These are phyloP conservation scores for Pugionium cornutum DNA, from an alignment of 345 rosid species.

Conservation along the genomic window DNA sequence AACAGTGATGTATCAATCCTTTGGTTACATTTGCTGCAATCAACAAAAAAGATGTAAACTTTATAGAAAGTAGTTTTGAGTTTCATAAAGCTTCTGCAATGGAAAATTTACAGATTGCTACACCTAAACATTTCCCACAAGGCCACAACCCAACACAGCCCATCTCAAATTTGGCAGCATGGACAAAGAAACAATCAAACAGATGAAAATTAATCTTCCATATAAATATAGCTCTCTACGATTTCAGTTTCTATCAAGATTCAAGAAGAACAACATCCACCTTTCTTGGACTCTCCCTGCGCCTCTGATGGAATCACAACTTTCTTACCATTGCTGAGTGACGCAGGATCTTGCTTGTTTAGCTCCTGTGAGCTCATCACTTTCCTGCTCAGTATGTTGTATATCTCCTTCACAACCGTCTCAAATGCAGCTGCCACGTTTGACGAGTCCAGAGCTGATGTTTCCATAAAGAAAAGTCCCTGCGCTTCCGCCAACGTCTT, in stretches of 20 bases:
- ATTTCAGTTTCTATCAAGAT: conserved; percentile 32
- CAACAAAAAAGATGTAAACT: conserved; percentile 11
- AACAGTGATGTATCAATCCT: background rate
- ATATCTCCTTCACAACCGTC: conserved; percentile 91
- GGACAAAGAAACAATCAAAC: conserved; percentile 33
- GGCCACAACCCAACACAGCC: conserved; percentile 20
- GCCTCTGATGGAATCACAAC: conserved; percentile 57
- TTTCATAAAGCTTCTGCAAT: conserved; percentile 33
- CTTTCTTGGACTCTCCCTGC: conserved; percentile 44
- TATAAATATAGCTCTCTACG: conserved; percentile 29
- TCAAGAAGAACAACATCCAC: conserved; percentile 61
- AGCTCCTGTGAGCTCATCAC: conserved; percentile 79
- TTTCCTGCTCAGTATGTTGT: conserved; percentile 83
- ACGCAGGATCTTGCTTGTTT: conserved; percentile 60
- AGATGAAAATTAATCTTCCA: conserved; percentile 17
- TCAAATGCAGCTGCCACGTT: conserved; percentile 88
- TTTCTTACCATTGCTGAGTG: conserved; percentile 65
- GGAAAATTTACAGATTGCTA: conserved; percentile 40
- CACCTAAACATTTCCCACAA: conserved; percentile 38
- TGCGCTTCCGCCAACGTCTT: conserved; percentile 84
- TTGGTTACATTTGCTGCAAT: background rate
- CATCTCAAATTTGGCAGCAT: conserved; percentile 20
- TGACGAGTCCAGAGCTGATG: conserved; percentile 94
- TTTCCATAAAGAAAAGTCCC: conserved; percentile 90
- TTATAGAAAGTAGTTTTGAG: conserved; percentile 23